Evolutionary conservation across 2,329 filamentous ascomycete genomes (phyloP).

Genomic region (Daldinia sp.): DNA sequence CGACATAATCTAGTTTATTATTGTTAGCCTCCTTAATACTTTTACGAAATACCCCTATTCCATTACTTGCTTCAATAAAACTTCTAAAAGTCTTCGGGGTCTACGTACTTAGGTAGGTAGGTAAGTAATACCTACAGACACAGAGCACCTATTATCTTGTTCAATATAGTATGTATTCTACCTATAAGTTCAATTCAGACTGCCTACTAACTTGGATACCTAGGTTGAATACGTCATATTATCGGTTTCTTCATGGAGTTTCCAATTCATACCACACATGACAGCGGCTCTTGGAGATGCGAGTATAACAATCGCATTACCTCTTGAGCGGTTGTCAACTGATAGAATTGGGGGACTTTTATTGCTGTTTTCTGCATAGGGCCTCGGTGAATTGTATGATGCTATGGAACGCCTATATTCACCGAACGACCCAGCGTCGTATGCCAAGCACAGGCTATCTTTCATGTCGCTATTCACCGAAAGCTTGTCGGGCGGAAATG

Average conservation of each 20-base stretch:
- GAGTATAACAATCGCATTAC: not conserved
- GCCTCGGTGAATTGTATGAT: conserved; percentile 11
- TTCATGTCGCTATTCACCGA: conserved; percentile 16
- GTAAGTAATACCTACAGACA: not conserved
- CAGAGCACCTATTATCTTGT: too few relatives aligned
- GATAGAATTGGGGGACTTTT: not conserved
- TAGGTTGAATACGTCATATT: not conserved
- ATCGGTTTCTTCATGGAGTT: not conserved
- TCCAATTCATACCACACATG: not conserved
- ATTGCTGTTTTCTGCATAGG: conserved; percentile 1
- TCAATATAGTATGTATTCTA: not conserved
- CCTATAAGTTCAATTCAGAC: not conserved
- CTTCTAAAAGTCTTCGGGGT: not conserved
- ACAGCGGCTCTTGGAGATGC: not conserved
- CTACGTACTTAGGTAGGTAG: not conserved
- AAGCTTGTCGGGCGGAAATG: conserved; percentile 10
- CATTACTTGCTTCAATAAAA: not conserved
- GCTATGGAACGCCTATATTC: not conserved
- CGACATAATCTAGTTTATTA: not conserved
- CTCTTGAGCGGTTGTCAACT: not conserved
- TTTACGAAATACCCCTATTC: not conserved
- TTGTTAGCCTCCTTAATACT: not conserved
- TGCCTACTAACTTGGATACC: not conserved
- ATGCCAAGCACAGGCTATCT: conserved; percentile 19
- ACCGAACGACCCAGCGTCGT: conserved; percentile 5